A percentile compares a stretch with the other conserved stretches of the same genome.
Conservation (phyloP, 805 yeast species). For the Sugiyamaella valdiviana region DNA sequence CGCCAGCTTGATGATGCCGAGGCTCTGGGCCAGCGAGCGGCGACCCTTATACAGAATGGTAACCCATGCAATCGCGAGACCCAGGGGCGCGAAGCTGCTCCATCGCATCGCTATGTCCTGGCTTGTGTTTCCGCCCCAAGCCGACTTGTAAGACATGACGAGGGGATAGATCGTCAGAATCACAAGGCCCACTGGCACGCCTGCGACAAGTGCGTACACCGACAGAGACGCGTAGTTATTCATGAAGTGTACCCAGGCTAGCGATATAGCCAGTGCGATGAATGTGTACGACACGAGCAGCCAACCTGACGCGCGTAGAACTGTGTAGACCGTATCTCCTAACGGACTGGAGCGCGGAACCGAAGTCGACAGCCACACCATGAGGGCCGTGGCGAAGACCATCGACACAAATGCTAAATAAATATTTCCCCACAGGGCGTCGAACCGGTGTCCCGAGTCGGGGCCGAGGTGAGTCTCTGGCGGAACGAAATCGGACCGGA, state of each 20-base stretch:
- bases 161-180: slow-evolving; percentile 25
- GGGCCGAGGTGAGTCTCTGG: slow-evolving; percentile 9
- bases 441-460: slow-evolving; percentile 13
- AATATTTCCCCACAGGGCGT: slow-evolving; percentile 24
- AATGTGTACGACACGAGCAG: slow-evolving; percentile 21
- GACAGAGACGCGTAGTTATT: slow-evolving; percentile 23
- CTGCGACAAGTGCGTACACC: slow-evolving; percentile 23
- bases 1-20: slow-evolving; percentile 33
- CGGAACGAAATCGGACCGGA: slow-evolving; percentile 3
- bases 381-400: slow-evolving; percentile 27
- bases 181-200: slow-evolving; percentile 28
- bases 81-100: slow-evolving; percentile 26
- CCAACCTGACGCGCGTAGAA: slow-evolving; percentile 22
- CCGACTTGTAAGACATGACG: slow-evolving; percentile 29
- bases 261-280: slow-evolving; percentile 23
- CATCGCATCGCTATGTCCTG: slow-evolving; percentile 32
- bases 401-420: slow-evolving; percentile 25
- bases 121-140: slow-evolving; percentile 27
- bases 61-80: slow-evolving; percentile 26
- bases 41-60: slow-evolving; percentile 26
- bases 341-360: slow-evolving; percentile 22
- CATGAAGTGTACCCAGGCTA: slow-evolving; percentile 28
- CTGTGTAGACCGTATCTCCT: slow-evolving; percentile 28
- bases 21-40: slow-evolving; percentile 24
- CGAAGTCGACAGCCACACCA: slow-evolving; percentile 26